These are phyloP conservation scores for Beauveria pseudobassiana DNA, from an alignment of 2,329 filamentous ascomycete species.

Conservation along the genomic window DNA sequence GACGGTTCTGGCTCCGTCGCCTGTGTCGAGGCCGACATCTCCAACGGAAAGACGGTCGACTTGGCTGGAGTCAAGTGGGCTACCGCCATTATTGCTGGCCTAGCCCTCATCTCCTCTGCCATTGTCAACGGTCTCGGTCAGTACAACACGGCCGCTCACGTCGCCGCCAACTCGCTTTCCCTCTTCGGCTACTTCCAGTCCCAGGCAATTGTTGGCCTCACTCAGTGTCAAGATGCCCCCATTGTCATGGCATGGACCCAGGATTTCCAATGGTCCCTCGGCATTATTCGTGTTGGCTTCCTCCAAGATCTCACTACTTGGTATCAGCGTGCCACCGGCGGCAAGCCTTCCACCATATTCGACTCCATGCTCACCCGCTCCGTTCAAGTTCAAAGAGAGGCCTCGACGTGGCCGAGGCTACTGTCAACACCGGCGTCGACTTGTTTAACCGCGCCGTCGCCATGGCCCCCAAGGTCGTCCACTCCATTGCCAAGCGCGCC, in stretches of 20 bases:
- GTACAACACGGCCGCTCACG: slow-evolving; percentile 88
- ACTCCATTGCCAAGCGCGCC: slow-evolving; percentile 44
- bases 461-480: slow-evolving; percentile 31
- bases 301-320: slow-evolving; percentile 85
- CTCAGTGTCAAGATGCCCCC: slow-evolving; percentile 69
- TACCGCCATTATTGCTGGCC: slow-evolving; percentile 77
- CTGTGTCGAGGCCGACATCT: slow-evolving; percentile 80
- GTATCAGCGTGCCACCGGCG: slow-evolving; percentile 92
- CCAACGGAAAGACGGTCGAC: slow-evolving; percentile 89
- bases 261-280: slow-evolving; percentile 98
- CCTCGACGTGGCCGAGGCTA: slow-evolving; percentile 6
- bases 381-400: slow-evolving; percentile 64
- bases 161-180: slow-evolving; percentile 85
- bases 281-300: slow-evolving; percentile 78
- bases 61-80: slow-evolving; percentile 83
- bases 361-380: slow-evolving; percentile 67
- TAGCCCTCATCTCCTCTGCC: slow-evolving; percentile 78
- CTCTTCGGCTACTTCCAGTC: slow-evolving; percentile 93
- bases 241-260: slow-evolving; percentile 91
- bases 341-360: slow-evolving; percentile 74
- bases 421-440: slow-evolving; percentile 30
- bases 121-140: slow-evolving; percentile 86
- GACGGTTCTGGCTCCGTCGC: slow-evolving; percentile 57
- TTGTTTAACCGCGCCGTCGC: slow-evolving; percentile 49
- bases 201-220: slow-evolving; percentile 85